Evolutionary conservation across 2,329 filamentous ascomycete genomes (phyloP), one percentile per base, ranked within the genome.

Genomic region (Curvularia hawaiiensis): DNA sequence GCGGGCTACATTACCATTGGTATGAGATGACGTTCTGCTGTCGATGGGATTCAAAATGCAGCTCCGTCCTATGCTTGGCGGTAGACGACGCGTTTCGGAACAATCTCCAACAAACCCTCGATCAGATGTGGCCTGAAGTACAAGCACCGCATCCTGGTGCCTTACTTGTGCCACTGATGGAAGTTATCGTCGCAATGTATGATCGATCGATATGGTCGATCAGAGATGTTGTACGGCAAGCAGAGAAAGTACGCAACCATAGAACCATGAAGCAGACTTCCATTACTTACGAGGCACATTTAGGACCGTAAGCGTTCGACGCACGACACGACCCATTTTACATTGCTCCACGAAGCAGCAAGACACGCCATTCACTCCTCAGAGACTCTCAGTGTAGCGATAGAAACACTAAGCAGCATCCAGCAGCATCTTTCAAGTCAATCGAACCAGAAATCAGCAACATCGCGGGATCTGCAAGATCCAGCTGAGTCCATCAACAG

Each of bases 11-110:
- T 16, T 67, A 67, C 33, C 54, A 33, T 0, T 67, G 63, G 63
- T 53, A 62, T 24, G 61, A 67, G 50, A 61, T 67, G 61, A 67
- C 63, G 12, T 64, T 67, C 31, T 60, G 49, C 22, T 59, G 50
- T 1, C 55, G 49, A 16, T 67, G 63, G 63, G 33, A 28, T 11
- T 10, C 47, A 3, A 11, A 46, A 2, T 10, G 33, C 24, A 59
- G 52, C 22, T 31, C 28, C 1, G 38, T 64, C 10, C 45, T 65
- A 1, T 65, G 64, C 43, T 60, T 61, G 26, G 63, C 58, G 14
- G 56, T 53, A 24, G 11, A 31, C 33, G 6, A 14, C 2, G 14
- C 38, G 14, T 65, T 67, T 30, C 39, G 47, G 18, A 14, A 4
- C 6, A 41, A 54, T 14, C 52, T 67, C 5, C 26, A 49, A n/a